Base-by-base conservation (phyloP, 2,329 filamentous ascomycete genomes). In the Akanthomyces dipterigenus region DNA sequence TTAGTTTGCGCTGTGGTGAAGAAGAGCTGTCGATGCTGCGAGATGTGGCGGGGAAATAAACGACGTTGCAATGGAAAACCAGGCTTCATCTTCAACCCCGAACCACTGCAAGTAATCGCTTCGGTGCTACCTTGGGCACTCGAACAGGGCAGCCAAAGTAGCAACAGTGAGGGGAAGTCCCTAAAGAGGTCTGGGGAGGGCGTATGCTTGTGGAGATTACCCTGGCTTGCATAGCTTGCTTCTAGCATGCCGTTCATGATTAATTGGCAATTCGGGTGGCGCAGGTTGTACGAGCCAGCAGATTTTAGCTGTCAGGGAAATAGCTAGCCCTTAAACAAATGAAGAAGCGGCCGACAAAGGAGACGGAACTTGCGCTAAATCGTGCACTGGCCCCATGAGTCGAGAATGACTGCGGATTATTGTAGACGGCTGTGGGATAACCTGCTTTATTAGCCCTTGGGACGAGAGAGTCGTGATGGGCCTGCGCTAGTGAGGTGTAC, bases 31-130 rank as follows among this genome's bases (percentile, higher is more conserved):
- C 38, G 43, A 36, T 22, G 38, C n/a, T 46, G 57, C 38, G 45
- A 36, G 57, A 38, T 38, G 40, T 16, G 38, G 57, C 57, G 48
- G 57, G 49, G 40, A 60, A 60, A 36, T 46, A 46, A 60, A 46
- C 57, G 48, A 60, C 28, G 57, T 60, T 60, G 46, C 57, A 60
- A 46, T 53, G 40, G 16, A 14, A 48, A n/a, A 16, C 22, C 26
- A n/a, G n/a, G 28, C 48, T 40, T 53, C 57, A 36, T 34, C 48
- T 49, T 18, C 49, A 34, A 20, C 26, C 20, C 38, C 38, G 20
- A 60, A 40, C 31, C 40, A 28, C 38, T 36, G 56, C 46, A 18
- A 31, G 36, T 36, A 49, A 60, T 60, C 40, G 49, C 36, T 43
- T 31, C 36, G 2, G 46, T 43, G n/a, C 56, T 43, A 59, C 56